Evolutionary conservation across 371 early-diverging fungal species (phyloP).

Genomic region (Rhizopus microsporus): DNA sequence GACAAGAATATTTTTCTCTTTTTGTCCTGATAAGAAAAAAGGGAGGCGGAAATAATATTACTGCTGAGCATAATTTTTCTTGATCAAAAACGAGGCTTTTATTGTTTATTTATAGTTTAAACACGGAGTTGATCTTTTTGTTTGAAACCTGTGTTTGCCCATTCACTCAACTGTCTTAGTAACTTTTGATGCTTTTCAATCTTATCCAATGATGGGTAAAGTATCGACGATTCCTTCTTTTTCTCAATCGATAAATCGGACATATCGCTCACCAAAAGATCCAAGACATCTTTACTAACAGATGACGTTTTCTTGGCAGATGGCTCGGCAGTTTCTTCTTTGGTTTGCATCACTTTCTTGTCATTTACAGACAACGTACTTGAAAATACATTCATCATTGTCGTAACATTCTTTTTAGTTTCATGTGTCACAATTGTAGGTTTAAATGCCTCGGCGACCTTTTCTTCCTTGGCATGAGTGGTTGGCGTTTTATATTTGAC

Average conservation of each 20-base stretch:
- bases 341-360: conserved; percentile 12
- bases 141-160: conserved; percentile 11
- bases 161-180: conserved; percentile 20
- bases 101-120: too few relatives aligned
- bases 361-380: background rate
- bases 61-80: too few relatives aligned
- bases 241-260: conserved; percentile 18
- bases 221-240: background rate
- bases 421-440: conserved; percentile 3
- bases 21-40: too few relatives aligned
- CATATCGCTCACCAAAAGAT: conserved; percentile 24
- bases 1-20: too few relatives aligned
- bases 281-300: conserved; percentile 24
- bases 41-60: too few relatives aligned
- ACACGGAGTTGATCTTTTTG: background rate
- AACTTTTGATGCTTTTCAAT: conserved; percentile 17
- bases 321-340: background rate
- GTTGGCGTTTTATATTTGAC: conserved; percentile 19
- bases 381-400: conserved; percentile 20
- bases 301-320: conserved; percentile 20
- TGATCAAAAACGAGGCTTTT: too few relatives aligned
- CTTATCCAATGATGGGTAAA: conserved; percentile 1
- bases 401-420: conserved; percentile 22
- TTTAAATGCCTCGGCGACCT: conserved; percentile 9
- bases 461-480: conserved; percentile 7